Evolutionary conservation across 768 basidiomycete species (phyloP).

Genomic region (Hypholoma fasciculare): DNA sequence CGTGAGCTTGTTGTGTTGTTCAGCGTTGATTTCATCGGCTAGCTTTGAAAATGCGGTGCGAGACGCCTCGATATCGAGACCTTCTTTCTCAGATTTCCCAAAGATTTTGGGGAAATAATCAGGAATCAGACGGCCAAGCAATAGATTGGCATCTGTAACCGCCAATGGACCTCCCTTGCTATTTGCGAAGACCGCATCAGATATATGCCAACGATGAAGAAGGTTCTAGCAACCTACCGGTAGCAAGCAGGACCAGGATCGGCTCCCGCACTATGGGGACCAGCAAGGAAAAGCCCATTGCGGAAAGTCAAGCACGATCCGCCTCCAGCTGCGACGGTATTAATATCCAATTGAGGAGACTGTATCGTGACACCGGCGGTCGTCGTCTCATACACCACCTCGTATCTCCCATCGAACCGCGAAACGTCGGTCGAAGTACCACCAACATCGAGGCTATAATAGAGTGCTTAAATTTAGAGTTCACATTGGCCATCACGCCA

Average conservation of each 20-base stretch:
- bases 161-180: constrained; percentile 92
- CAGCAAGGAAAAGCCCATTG: constrained; percentile 88
- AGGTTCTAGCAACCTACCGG: constrained; percentile 43
- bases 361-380: constrained; percentile 94
- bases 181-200: neutral
- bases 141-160: constrained; percentile 90
- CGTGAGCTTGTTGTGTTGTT: constrained; percentile 54
- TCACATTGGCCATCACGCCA: constrained; percentile 3
- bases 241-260: constrained; percentile 94
- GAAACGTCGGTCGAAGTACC: constrained; percentile 97
- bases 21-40: constrained; percentile 68
- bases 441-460: constrained; percentile 79
- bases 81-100: constrained; percentile 84
- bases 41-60: constrained; percentile 64
- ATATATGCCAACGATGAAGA: no score
- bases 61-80: constrained; percentile 77
- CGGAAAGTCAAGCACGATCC: constrained; percentile 87
- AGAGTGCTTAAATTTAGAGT: neutral
- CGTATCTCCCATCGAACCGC: constrained; percentile 87
- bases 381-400: constrained; percentile 93
- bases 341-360: constrained; percentile 92
- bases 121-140: constrained; percentile 86
- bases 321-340: constrained; percentile 94
- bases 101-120: constrained; percentile 96
- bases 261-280: constrained; percentile 92